phyloP scores from a whole-genome alignment of 2,329 filamentous ascomycete genomes.

The Ophiostoma himal-ulmi region DNA sequence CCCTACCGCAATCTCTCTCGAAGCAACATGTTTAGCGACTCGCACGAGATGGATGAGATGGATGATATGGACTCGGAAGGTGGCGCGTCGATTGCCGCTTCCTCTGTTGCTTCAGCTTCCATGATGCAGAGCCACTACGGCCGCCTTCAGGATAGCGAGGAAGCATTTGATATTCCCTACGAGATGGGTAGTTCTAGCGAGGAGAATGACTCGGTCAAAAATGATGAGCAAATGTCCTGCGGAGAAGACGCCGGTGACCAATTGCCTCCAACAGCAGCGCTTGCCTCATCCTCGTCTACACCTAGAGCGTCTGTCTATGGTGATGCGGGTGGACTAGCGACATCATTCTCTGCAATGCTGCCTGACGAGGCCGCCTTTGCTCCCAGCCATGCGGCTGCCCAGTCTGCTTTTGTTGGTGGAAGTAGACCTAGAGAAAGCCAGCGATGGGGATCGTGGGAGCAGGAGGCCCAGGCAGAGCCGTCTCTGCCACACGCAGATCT shows the following conservation, averaged over 20 bases:
- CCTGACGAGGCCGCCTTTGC: background rate
- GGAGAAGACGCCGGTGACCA: background rate
- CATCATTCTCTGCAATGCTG: background rate
- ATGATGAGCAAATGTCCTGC: background rate
- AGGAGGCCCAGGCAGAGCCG: conserved; percentile 37
- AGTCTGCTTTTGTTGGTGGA: background rate
- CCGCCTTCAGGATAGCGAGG: conserved; percentile 46
- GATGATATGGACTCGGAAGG: conserved; percentile 23
- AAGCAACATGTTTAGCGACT: background rate
- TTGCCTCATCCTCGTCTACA: conserved; percentile 40
- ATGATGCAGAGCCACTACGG: conserved; percentile 34
- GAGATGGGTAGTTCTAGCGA: conserved; percentile 40
- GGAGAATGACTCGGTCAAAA: conserved; percentile 31
- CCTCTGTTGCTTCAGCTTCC: conserved; percentile 33
- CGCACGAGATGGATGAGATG: background rate
- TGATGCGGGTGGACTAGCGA: conserved; percentile 11
- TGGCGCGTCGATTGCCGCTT: conserved; percentile 31
- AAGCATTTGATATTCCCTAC: conserved; percentile 52
- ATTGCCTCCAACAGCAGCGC: conserved; percentile 21
- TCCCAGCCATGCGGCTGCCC: background rate
- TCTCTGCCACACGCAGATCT: conserved; percentile 28
- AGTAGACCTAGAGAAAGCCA: too few species aligned
- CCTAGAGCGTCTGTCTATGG: conserved; percentile 48
- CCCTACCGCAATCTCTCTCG: background rate
- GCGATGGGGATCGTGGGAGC: conserved; percentile 13